A percentile compares a stretch with the other conserved stretches of the same genome.
Conservation (phyloP, 2,329 filamentous ascomycete species). For the Phialophora tarda region DNA sequence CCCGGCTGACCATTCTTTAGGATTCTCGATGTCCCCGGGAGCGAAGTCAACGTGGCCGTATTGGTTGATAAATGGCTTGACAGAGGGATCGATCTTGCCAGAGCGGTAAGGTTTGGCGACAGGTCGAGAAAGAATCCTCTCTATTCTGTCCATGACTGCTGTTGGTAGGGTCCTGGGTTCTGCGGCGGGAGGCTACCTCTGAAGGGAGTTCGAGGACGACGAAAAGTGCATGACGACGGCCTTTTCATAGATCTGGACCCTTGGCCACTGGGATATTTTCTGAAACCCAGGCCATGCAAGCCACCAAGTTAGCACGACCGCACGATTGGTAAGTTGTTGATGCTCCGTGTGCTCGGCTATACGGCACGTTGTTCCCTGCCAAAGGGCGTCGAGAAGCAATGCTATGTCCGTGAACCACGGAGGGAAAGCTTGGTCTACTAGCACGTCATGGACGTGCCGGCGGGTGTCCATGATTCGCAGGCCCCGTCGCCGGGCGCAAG, state of each 20-base stretch:
- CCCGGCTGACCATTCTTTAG: constrained; percentile 48
- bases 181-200: not conserved
- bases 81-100: constrained; percentile 46
- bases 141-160: constrained; percentile 51
- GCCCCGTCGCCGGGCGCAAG: constrained; percentile 1
- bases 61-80: constrained; percentile 54
- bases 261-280: constrained; percentile 5
- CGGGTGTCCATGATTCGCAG: not conserved
- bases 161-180: constrained; percentile 45
- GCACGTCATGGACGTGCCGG: constrained; percentile 17
- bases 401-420: constrained; percentile 8
- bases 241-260: constrained; percentile 5
- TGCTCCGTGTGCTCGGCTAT: constrained; percentile 20
- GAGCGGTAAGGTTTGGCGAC: constrained; percentile 60
- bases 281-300: constrained; percentile 11
- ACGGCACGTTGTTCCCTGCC: constrained; percentile 16
- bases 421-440: constrained; percentile 10
- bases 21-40: constrained; percentile 56
- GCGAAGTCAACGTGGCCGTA: constrained; percentile 60
- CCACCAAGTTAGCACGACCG: not conserved
- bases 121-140: constrained; percentile 57
- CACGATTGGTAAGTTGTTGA: constrained; percentile 10
- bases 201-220: not conserved
- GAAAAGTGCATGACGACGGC: constrained; percentile 6
- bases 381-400: constrained; percentile 3